These are phyloP conservation scores for Seiridium unicorne DNA, from an alignment of 2,329 filamentous ascomycete species.

Conservation along the genomic window DNA sequence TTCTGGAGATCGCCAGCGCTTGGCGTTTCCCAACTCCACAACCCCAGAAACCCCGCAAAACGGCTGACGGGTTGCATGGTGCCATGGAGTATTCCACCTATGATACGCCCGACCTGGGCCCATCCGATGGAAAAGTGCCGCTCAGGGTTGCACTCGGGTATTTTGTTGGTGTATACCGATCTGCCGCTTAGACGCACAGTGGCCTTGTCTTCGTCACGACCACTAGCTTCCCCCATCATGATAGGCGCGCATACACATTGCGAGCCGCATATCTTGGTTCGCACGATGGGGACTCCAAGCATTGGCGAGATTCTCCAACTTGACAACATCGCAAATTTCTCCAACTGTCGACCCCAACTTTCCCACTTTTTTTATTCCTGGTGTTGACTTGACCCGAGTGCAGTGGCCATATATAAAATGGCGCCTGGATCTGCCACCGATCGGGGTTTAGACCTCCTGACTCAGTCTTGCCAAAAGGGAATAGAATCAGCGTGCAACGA, in stretches of 20 bases:
- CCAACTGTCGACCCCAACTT: constrained; percentile 3
- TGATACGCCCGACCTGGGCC: not conserved
- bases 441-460: not conserved
- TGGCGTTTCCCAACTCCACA: not conserved
- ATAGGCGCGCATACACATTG: constrained; percentile 7
- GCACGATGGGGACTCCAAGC: not conserved
- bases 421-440: not conserved
- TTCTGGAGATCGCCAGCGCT: not conserved
- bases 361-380: not conserved
- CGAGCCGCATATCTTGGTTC: constrained; percentile 2
- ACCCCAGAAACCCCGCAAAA: not conserved
- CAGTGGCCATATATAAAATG: not conserved
- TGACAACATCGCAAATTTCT: not conserved
- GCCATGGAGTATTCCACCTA: constrained; percentile 6
- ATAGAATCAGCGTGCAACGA: not conserved
- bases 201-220: not conserved
- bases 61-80: not conserved
- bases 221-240: not conserved
- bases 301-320: not conserved
- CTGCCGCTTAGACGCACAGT: not conserved
- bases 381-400: not conserved
- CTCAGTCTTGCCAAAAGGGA: too few species aligned
- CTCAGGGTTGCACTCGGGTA: not conserved
- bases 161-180: not conserved
- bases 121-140: not conserved